phyloP scores from a whole-genome alignment of 805 yeast species.

The Myxozyma mucilagina region DNA sequence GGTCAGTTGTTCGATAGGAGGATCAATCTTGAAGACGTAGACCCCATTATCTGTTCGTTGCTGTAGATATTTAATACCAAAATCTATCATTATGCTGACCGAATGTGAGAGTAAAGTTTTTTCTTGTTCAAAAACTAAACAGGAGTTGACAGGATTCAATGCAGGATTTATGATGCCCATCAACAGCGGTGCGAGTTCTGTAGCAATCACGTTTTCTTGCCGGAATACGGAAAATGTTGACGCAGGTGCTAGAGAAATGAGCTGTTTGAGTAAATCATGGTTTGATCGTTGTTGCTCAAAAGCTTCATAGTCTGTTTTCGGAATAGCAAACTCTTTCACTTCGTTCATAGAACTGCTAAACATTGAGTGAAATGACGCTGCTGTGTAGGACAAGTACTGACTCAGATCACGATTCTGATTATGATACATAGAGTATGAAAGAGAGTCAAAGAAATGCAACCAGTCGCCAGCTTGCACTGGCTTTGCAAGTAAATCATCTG shows the following conservation, averaged over 20 bases:
- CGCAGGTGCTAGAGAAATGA: slow-evolving; percentile 32
- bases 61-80: slow-evolving; percentile 32
- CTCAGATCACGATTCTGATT: slow-evolving; percentile 51
- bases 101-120: slow-evolving; percentile 14
- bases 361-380: slow-evolving; percentile 60
- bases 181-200: slow-evolving; percentile 40
- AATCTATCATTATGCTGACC: slow-evolving; percentile 34
- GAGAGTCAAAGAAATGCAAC: slow-evolving; percentile 69
- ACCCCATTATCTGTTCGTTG: slow-evolving; percentile 39
- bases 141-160: slow-evolving; percentile 30
- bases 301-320: slow-evolving; percentile 26
- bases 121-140: slow-evolving; percentile 9
- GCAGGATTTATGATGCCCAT: slow-evolving; percentile 36
- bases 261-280: slow-evolving; percentile 38
- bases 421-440: slow-evolving; percentile 45
- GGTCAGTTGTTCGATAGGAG: slow-evolving; percentile 40
- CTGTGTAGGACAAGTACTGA: slow-evolving; percentile 57
- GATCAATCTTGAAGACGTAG: slow-evolving; percentile 38
- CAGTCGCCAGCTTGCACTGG: slow-evolving; percentile 71
- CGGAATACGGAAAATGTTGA: slow-evolving; percentile 22
- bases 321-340: slow-evolving; percentile 31
- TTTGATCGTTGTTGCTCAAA: slow-evolving; percentile 38
- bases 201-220: slow-evolving; percentile 17
- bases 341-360: slow-evolving; percentile 44
- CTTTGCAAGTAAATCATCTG: slow-evolving; percentile 61